Conservation (phyloP, 164 flowering plant genomes). For the Nymphaea thermarum region DNA sequence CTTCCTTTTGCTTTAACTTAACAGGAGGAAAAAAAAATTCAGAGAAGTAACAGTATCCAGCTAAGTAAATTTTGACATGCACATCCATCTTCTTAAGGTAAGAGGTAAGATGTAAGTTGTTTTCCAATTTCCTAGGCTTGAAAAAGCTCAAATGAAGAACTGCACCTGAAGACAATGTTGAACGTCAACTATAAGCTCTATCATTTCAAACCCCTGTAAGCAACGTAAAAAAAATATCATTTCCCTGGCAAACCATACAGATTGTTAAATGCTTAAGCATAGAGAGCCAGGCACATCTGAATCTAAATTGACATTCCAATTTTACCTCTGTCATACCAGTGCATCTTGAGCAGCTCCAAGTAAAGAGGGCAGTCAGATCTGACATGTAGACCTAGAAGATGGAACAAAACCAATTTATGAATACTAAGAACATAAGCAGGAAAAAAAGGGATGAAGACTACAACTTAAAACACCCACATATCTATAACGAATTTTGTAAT, state of each 20-base stretch:
- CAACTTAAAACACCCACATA: too few species aligned
- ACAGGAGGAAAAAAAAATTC: too few species aligned
- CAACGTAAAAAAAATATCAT: background rate
- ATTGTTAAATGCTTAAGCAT: background rate
- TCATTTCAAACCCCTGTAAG: slow-evolving; percentile 77
- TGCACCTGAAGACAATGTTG: slow-evolving; percentile 86
- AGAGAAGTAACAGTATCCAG: too few species aligned
- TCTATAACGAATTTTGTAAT: too few species aligned
- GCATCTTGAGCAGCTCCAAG: slow-evolving; percentile 94
- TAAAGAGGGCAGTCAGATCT: slow-evolving; percentile 73
- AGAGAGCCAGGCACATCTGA: background rate
- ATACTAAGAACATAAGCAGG: background rate
- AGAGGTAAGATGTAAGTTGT: too few species aligned
- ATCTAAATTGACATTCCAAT: background rate
- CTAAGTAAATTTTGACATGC: too few species aligned
- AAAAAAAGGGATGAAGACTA: too few species aligned
- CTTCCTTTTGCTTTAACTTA: too few species aligned
- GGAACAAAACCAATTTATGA: background rate
- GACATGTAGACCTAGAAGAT: slow-evolving; percentile 72
- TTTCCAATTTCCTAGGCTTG: background rate
- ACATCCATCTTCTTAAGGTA: too few species aligned
- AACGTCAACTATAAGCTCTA: slow-evolving; percentile 84
- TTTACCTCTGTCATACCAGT: slow-evolving; percentile 63
- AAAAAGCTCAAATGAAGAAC: too few species aligned
- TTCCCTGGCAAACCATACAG: background rate